Conservation (phyloP, 2,329 filamentous ascomycete genomes). For the Pseudopithomyces maydicus region DNA sequence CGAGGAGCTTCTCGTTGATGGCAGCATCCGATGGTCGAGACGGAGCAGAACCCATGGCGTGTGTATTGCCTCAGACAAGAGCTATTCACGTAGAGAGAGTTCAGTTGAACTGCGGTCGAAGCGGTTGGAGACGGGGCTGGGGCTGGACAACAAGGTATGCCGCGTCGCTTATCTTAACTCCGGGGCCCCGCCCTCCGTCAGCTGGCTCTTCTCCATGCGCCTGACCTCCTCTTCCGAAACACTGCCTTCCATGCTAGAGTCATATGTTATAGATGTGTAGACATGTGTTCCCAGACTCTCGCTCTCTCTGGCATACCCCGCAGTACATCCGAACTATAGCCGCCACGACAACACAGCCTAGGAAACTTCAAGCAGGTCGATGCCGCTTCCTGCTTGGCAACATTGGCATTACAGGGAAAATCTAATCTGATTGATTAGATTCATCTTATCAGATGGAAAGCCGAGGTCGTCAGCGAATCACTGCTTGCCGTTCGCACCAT, state of each 20-base stretch:
- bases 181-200: too few species aligned
- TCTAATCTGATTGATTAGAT: conserved; percentile 37
- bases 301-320: too few species aligned
- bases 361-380: conserved; percentile 5
- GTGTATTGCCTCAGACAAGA: not conserved
- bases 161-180: too few species aligned
- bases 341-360: conserved; percentile 4
- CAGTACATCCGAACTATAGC: not conserved
- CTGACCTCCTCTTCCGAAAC: too few species aligned
- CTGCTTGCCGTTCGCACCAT: not conserved
- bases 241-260: too few species aligned
- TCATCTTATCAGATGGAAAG: conserved; percentile 16
- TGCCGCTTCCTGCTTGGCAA: conserved; percentile 1
- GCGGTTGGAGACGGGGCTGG: not conserved
- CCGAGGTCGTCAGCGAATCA: not conserved
- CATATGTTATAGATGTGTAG: too few species aligned
- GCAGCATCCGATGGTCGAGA: conserved; percentile 41
- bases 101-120: not conserved
- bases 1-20: conserved; percentile 46
- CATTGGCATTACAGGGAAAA: conserved; percentile 9
- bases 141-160: too few species aligned
- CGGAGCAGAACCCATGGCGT: conserved; percentile 41
- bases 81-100: not conserved
- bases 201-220: too few species aligned
- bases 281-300: too few species aligned